Base-by-base conservation (phyloP, 164 flowering plant genomes). In the Cinnamomum chago region DNA sequence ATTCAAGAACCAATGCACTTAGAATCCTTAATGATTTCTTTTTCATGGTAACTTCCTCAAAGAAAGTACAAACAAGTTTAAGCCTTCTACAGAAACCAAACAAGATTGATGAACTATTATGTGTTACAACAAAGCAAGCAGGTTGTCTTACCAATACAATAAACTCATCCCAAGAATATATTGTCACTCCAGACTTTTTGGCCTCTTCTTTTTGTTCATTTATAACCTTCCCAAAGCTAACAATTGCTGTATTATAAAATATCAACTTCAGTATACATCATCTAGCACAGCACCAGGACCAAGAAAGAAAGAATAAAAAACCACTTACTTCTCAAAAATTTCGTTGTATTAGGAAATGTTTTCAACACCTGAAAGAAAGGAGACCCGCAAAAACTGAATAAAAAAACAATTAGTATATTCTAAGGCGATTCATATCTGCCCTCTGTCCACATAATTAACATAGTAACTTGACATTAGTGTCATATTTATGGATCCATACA, bases 161-260 rank as follows among this genome's bases (percentile, higher is more conserved):
- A 83, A 96, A 96, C 20, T 91, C 97, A 58, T 89, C 89, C 99
- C 99, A 96, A 14, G 95, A 80, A 83, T 88, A 89, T 70, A 87
- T 75, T 64, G 81, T 73, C 73, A 91, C 40, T 24, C 90, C 97
- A 85, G 75, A 83, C 72, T 88, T 88, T 73, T 77, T 87, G 79
- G 83, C 83, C 35, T 72, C 89, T 67, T 85, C 89, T 76, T 72
- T 89, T 75, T 92, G 93, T 74, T 88, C 92, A 73, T 81, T 58
- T 50, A 91, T 78, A 74, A 94, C 88, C 81, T 87, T 85, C 68
- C 98, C 97, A 81, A 96, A 96, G 87, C 99, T 95, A 80, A 95
- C 98, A 83, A 95, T 73, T 50, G 91, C 98, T 93, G 73, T 72
- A 78, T 15, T 71, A 60, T 13, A 66, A 58, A 47, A 67, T 17